Conservation (phyloP, 345 rosid species). For the Schrenkiella parvula region DNA sequence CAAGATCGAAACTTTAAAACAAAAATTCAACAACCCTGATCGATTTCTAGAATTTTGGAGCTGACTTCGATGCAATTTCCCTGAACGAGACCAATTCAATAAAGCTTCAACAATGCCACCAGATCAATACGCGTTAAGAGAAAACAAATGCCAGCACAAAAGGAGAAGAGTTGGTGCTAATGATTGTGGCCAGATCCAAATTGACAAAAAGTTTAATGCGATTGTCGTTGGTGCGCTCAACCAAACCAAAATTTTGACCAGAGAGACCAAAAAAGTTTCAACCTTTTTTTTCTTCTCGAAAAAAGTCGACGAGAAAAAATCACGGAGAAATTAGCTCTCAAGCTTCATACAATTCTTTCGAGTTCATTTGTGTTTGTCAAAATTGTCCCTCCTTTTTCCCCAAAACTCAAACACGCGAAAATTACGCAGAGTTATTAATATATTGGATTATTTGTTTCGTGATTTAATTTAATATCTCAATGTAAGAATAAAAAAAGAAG, state of each 20-base stretch:
- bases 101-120: neutral
- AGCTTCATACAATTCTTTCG: slow-evolving; percentile 11
- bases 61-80: slow-evolving; percentile 18
- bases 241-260: slow-evolving; percentile 33
- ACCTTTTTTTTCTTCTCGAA: neutral
- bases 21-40: slow-evolving; percentile 14
- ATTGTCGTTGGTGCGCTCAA: slow-evolving; percentile 25
- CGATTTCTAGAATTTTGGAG: slow-evolving; percentile 10
- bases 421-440: slow-evolving; percentile 30
- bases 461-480: neutral
- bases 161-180: slow-evolving; percentile 26
- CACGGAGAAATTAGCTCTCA: slow-evolving; percentile 30
- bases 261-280: slow-evolving; percentile 22
- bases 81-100: slow-evolving; percentile 8
- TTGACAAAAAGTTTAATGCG: slow-evolving; percentile 13
- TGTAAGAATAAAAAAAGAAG: neutral
- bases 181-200: slow-evolving; percentile 30
- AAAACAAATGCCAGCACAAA: slow-evolving; percentile 24
- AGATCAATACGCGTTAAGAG: slow-evolving; percentile 9
- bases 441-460: slow-evolving; percentile 11
- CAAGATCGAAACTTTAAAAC: slow-evolving; percentile 27
- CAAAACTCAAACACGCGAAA: slow-evolving; percentile 11
- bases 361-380: slow-evolving; percentile 9
- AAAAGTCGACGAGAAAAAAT: slow-evolving; percentile 19
- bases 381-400: neutral